Percentiles rank a stretch among this genome's conserved stretches.
phyloP scores from a whole-genome alignment of 2,329 filamentous ascomycete genomes.

The Aspergillus unguis region DNA sequence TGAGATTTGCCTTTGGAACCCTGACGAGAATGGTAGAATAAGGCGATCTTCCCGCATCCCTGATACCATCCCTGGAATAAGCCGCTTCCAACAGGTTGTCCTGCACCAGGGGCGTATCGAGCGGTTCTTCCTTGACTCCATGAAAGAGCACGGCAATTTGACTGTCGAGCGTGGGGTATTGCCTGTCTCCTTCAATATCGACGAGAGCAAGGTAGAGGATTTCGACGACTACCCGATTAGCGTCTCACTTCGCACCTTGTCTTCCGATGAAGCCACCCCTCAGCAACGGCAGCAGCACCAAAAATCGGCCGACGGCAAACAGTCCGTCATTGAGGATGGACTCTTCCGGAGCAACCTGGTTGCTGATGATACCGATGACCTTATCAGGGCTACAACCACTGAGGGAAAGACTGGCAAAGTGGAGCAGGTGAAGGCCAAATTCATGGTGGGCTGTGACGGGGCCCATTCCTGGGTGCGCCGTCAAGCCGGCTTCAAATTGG shows the following conservation, averaged over 20 bases:
- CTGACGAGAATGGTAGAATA: neutral
- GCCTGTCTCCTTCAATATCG: constrained; percentile 3
- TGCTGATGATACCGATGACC: neutral
- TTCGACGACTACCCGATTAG: too few species aligned
- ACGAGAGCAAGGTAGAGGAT: neutral
- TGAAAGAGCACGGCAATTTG: constrained; percentile 49
- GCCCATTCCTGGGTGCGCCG: constrained; percentile 22
- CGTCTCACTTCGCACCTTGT: too few species aligned
- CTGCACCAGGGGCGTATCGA: neutral
- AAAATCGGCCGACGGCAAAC: neutral
- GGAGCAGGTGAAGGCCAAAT: constrained; percentile 15
- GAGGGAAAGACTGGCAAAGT: neutral
- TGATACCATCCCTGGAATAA: constrained; percentile 2
- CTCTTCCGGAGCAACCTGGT: neutral
- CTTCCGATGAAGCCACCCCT: too few species aligned
- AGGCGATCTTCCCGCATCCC: neutral
- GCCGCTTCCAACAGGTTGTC: constrained; percentile 2
- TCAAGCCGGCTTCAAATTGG: constrained; percentile 15
- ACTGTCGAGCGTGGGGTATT: constrained; percentile 46
- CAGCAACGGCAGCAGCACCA: neutral
- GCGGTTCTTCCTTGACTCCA: neutral
- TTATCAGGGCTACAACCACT: too few species aligned
- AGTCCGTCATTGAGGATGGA: neutral
- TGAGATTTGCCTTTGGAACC: constrained; percentile 1
- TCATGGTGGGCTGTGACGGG: constrained; percentile 24